phyloP scores from a whole-genome alignment of 768 basidiomycete species.

The Lactarius hatsudake region DNA sequence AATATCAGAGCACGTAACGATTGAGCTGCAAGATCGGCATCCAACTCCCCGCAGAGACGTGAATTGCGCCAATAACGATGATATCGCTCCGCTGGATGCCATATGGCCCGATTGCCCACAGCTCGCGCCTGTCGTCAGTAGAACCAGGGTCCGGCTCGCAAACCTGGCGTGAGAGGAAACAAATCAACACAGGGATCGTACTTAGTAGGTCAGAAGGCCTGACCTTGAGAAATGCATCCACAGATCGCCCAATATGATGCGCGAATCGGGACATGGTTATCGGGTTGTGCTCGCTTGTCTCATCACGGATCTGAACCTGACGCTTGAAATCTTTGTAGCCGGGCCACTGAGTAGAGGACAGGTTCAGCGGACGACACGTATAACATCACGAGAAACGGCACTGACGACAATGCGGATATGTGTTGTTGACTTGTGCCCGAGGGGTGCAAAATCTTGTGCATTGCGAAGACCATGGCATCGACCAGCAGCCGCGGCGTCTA shows the following conservation, averaged over 20 bases:
- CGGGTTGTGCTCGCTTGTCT: constrained; percentile 6
- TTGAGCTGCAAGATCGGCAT: constrained; percentile 21
- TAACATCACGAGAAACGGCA: neutral
- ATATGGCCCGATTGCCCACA: neutral
- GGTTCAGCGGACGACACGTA: neutral
- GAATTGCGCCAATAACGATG: constrained; percentile 13
- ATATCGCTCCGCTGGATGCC: neutral
- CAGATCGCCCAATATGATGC: constrained; percentile 11
- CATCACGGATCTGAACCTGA: constrained; percentile 14
- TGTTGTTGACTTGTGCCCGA: constrained; percentile 1
- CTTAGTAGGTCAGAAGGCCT: neutral
- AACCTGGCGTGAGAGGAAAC: neutral
- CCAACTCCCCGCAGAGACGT: constrained; percentile 14
- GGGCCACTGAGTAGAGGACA: constrained; percentile 3
- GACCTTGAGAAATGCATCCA: constrained; percentile 14
- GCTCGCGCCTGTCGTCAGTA: neutral
- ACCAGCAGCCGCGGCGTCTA: constrained; percentile 1
- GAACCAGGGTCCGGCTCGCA: neutral
- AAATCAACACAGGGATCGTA: neutral
- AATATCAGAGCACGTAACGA: constrained; percentile 1
- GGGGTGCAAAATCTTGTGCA: neutral
- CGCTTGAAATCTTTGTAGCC: constrained; percentile 19
- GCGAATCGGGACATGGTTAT: constrained; percentile 6
- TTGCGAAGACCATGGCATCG: constrained; percentile 5
- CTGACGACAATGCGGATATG: constrained; percentile 17